Conservation (phyloP, 2,329 filamentous ascomycete species). For the Penicillium griseofulvum region DNA sequence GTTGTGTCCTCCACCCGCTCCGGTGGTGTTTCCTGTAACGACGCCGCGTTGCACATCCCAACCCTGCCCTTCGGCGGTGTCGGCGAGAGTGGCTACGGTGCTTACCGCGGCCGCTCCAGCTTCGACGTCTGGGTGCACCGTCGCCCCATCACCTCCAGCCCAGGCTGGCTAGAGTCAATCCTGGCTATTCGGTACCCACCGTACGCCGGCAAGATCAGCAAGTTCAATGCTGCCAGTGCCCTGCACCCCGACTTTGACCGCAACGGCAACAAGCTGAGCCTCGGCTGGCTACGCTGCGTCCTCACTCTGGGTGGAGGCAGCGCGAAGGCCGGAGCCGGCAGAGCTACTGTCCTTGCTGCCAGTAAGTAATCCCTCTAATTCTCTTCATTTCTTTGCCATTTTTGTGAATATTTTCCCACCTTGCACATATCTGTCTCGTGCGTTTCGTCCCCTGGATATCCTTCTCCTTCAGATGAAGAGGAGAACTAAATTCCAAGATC, state of each 20-base stretch:
- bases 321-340: slow-evolving; percentile 36
- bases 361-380: slow-evolving; percentile 35
- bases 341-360: slow-evolving; percentile 37
- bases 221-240: slow-evolving; percentile 51
- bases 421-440: slow-evolving; percentile 2
- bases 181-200: slow-evolving; percentile 61
- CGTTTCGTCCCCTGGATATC: not conserved
- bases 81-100: slow-evolving; percentile 71
- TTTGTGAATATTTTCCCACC: not conserved
- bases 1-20: slow-evolving; percentile 64
- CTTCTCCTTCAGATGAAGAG: slow-evolving; percentile 13
- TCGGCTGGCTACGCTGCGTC: slow-evolving; percentile 41
- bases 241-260: slow-evolving; percentile 61
- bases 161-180: slow-evolving; percentile 59
- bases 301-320: slow-evolving; percentile 43
- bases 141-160: slow-evolving; percentile 58
- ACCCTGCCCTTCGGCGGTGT: slow-evolving; percentile 80
- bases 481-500: slow-evolving; percentile 5
- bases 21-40: slow-evolving; percentile 60
- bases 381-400: not conserved
- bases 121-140: slow-evolving; percentile 64
- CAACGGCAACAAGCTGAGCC: slow-evolving; percentile 46
- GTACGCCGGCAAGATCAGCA: slow-evolving; percentile 56
- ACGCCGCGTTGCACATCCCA: slow-evolving; percentile 68
- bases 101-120: slow-evolving; percentile 71